Conservation (phyloP, 1,284 basidiomycete species). For the Caloboletus firmus region DNA sequence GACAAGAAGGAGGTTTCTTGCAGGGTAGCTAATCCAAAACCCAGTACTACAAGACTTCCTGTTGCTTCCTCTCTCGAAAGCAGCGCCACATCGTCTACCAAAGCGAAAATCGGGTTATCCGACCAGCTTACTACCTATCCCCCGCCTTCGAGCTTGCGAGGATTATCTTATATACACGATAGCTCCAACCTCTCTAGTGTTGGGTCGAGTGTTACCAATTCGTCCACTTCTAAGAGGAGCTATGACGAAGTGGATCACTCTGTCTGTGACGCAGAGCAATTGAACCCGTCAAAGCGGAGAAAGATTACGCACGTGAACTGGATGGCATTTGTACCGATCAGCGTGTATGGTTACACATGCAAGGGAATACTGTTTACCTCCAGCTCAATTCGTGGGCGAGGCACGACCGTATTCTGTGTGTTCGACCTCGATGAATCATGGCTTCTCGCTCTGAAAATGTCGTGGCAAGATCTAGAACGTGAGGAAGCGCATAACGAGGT, state of each 20-base stretch:
- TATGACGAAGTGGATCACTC: background rate
- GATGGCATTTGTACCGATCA: background rate
- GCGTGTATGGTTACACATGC: slow-evolving; percentile 4
- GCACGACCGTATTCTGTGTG: slow-evolving; percentile 11
- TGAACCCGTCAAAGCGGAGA: background rate
- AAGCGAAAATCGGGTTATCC: background rate
- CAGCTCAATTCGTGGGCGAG: slow-evolving; percentile 14
- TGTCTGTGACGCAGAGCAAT: background rate
- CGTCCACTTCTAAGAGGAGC: background rate
- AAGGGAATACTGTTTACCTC: slow-evolving; percentile 9
- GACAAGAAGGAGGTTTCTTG: background rate
- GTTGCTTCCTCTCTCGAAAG: background rate
- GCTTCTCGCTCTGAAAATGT: background rate
- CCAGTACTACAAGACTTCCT: background rate
- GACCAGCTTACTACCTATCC: background rate
- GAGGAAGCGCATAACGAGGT: background rate
- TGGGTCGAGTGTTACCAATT: background rate
- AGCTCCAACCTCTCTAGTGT: background rate
- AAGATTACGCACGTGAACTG: background rate
- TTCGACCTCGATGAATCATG: background rate
- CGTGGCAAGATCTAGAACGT: background rate
- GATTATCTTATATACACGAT: background rate
- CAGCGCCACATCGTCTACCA: background rate
- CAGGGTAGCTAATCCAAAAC: background rate
- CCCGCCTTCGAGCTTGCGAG: background rate